A percentile compares a stretch with the other conserved stretches of the same genome.
These are phyloP conservation scores for Aspergillus caelatus DNA, from an alignment of 2,329 filamentous ascomycete species.

Conservation along the genomic window DNA sequence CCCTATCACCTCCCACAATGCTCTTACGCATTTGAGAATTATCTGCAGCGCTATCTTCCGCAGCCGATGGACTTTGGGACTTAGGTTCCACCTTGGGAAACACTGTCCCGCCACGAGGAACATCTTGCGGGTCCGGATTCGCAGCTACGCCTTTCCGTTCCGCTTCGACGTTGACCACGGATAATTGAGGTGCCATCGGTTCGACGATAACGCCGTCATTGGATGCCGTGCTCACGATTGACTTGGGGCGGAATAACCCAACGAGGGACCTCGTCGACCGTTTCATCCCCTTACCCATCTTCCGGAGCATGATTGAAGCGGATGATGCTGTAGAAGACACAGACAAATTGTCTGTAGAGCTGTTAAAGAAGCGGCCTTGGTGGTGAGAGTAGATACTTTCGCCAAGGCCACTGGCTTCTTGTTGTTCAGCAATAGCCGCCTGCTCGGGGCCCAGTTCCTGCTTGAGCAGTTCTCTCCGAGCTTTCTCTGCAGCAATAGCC, in stretches of 20 bases:
- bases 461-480: constrained; percentile 66
- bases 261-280: constrained; percentile 88
- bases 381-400: constrained; percentile 86
- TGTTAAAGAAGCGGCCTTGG: constrained; percentile 78
- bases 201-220: constrained; percentile 66
- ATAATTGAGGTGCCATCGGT: constrained; percentile 79
- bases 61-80: constrained; percentile 63
- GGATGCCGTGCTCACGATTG: constrained; percentile 72
- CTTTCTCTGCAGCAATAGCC: constrained; percentile 54
- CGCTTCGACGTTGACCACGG: constrained; percentile 94
- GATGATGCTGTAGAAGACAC: constrained; percentile 54
- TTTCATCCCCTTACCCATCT: constrained; percentile 99
- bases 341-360: constrained; percentile 87
- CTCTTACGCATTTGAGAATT: constrained; percentile 71
- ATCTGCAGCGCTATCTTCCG: constrained; percentile 39
- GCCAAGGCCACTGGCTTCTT: constrained; percentile 89
- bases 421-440: constrained; percentile 84
- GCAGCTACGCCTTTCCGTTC: constrained; percentile 84
- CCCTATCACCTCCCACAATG: constrained; percentile 85
- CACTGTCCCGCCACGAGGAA: constrained; percentile 71
- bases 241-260: constrained; percentile 93
- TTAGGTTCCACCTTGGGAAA: constrained; percentile 85
- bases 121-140: constrained; percentile 64
- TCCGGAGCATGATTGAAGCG: constrained; percentile 67
- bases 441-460: constrained; percentile 84